Evolutionary conservation across 345 rosid genomes (phyloP).

Genomic region (Capsella bursapastoris): DNA sequence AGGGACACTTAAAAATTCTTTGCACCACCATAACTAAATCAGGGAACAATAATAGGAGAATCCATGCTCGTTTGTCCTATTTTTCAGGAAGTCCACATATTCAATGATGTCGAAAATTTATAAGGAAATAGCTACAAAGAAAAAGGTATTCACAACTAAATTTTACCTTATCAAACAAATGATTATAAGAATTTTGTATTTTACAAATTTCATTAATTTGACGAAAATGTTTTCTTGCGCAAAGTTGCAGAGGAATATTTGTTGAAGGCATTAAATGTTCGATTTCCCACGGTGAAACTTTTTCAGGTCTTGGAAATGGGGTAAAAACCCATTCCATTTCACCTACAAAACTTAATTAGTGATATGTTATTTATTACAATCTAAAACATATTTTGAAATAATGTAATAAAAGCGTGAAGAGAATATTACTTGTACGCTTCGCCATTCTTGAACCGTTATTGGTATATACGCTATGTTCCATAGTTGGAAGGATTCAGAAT

Average conservation of each 20-base stretch:
- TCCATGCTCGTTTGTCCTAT: no score
- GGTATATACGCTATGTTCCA: no score
- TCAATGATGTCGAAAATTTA: no score
- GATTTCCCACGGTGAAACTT: slow-evolving; percentile 68
- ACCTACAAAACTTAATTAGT: slow-evolving; percentile 39
- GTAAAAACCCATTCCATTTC: slow-evolving; percentile 69
- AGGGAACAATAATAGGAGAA: no score
- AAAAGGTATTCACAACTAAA: background rate
- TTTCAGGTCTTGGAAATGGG: slow-evolving; percentile 54
- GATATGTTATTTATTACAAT: background rate
- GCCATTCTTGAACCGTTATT: no score
- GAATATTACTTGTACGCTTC: no score
- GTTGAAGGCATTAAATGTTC: slow-evolving; percentile 51
- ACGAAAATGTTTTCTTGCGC: background rate
- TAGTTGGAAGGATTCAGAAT: no score
- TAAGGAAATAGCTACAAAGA: no score
- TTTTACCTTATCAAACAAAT: background rate
- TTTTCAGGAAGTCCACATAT: no score
- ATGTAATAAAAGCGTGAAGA: no score
- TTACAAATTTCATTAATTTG: background rate
- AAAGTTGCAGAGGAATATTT: background rate
- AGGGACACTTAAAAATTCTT: no score
- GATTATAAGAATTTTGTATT: background rate
- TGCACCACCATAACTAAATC: no score
- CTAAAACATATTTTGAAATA: background rate